Percentiles rank a stretch among this genome's conserved stretches.
These are phyloP conservation scores for Wickerhamomyces mucosus DNA, from an alignment of 805 yeast genomes.

Conservation along the genomic window DNA sequence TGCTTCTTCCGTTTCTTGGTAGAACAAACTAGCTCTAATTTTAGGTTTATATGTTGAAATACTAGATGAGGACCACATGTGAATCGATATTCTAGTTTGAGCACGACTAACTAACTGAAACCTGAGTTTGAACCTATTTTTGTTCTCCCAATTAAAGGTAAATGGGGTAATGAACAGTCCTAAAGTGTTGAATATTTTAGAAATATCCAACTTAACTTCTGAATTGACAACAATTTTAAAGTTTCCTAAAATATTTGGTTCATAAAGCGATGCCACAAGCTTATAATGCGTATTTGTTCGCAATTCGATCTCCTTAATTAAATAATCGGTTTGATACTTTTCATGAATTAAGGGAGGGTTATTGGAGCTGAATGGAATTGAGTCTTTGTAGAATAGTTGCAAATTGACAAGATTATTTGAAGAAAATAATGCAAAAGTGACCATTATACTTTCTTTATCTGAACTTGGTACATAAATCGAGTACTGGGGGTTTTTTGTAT, in stretches of 20 bases:
- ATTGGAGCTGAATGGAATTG: conserved; percentile 23
- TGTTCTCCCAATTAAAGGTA: conserved; percentile 28
- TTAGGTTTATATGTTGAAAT: conserved; percentile 32
- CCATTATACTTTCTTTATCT: conserved; percentile 10
- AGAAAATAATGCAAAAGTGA: conserved; percentile 13
- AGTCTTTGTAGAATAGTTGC: conserved; percentile 33
- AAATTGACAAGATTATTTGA: conserved; percentile 26
- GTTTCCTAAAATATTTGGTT: conserved; percentile 18
- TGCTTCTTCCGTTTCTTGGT: conserved; percentile 18
- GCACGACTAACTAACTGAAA: conserved; percentile 13
- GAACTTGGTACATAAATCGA: conserved; percentile 21
- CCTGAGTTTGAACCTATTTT: conserved; percentile 28
- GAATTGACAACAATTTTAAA: conserved; percentile 27
- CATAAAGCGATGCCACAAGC: conserved; percentile 37
- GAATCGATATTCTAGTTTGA: conserved; percentile 14
- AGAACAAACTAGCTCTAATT: conserved; percentile 35
- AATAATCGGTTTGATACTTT: conserved; percentile 23
- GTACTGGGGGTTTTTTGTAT: conserved; percentile 48
- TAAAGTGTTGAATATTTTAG: conserved; percentile 20
- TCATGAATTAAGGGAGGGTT: conserved; percentile 25
- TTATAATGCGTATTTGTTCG: conserved; percentile 31
- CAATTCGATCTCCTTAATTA: conserved; percentile 16
- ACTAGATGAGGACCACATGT: conserved; percentile 8
- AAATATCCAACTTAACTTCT: conserved; percentile 5
- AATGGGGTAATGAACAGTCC: conserved; percentile 26